phyloP scores from a whole-genome alignment of 208 protist genomes.

The Leishmania major region DNA sequence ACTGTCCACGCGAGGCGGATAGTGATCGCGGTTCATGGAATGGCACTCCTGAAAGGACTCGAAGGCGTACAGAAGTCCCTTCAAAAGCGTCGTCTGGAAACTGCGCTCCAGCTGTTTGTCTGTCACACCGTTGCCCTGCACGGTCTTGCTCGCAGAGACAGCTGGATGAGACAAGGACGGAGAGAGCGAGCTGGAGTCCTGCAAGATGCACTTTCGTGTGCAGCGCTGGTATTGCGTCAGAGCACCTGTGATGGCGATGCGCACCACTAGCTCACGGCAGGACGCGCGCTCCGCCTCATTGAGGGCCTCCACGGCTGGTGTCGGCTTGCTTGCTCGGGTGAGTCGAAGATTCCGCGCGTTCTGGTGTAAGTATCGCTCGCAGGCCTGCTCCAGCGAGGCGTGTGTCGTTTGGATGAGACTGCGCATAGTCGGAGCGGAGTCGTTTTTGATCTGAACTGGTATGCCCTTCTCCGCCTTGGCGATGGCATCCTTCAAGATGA shows the following conservation, averaged over 20 bases:
- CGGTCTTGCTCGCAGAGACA: background rate
- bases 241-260: conserved; percentile 63
- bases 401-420: conserved; percentile 14
- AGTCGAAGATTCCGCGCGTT: conserved; percentile 17
- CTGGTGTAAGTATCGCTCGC: conserved; percentile 9
- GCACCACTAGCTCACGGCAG: conserved; percentile 49
- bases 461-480: conserved; percentile 30
- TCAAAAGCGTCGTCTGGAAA: conserved; percentile 54
- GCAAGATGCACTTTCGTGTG: conserved; percentile 16
- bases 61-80: conserved; percentile 75
- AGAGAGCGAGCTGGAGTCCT: conserved; percentile 3
- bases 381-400: conserved; percentile 6
- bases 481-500: conserved; percentile 31
- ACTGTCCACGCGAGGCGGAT: conserved; percentile 47
- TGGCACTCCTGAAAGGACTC: conserved; percentile 79
- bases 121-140: background rate
- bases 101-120: conserved; percentile 38
- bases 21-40: conserved; percentile 72
- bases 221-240: conserved; percentile 45
- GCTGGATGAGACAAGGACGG: conserved; percentile 3
- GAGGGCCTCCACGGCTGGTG: conserved; percentile 1
- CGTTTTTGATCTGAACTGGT: conserved; percentile 25
- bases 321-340: conserved; percentile 9
- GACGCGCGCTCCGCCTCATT: conserved; percentile 48
- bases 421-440: conserved; percentile 10